A percentile compares a stretch with the other conserved stretches of the same genome.
Evolutionary conservation across 495 filamentous ascomycete genomes (phyloP).

Genomic region (Neurospora sp.): DNA sequence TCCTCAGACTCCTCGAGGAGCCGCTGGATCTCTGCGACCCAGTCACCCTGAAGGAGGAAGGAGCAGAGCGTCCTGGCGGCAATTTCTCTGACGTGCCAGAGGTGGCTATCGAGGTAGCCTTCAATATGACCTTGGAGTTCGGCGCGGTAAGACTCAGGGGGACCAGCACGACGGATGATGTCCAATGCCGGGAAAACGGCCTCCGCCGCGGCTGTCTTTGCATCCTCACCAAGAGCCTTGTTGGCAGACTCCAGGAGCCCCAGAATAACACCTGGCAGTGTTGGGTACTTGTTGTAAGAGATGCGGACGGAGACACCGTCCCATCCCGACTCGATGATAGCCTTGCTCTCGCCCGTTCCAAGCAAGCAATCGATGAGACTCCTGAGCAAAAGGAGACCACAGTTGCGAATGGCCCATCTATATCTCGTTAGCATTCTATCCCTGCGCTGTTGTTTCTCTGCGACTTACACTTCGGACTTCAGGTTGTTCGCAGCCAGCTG

Average conservation of each 20-base stretch:
- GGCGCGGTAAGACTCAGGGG: constrained; percentile 35
- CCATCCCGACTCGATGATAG: constrained; percentile 39
- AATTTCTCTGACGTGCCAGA: constrained; percentile 88
- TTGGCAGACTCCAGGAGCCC: constrained; percentile 46
- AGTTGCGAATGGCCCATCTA: constrained; percentile 91
- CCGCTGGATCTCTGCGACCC: constrained; percentile 34
- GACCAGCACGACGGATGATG: constrained; percentile 57
- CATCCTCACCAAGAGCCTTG: constrained; percentile 22
- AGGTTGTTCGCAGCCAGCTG: constrained; percentile 65
- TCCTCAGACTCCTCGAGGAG: constrained; percentile 30
- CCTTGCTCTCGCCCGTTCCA: constrained; percentile 50
- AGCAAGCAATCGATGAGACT: constrained; percentile 70
- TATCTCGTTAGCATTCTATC: constrained; percentile 7
- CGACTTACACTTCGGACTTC: constrained; percentile 50
- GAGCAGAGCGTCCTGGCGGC: constrained; percentile 69
- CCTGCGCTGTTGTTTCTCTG: not conserved
- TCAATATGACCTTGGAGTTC: constrained; percentile 40
- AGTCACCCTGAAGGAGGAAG: constrained; percentile 45
- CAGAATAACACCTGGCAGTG: constrained; percentile 57
- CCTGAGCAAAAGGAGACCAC: constrained; percentile 78
- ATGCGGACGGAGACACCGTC: constrained; percentile 39
- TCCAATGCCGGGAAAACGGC: constrained; percentile 82
- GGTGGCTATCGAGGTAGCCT: constrained; percentile 53
- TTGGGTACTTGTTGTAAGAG: constrained; percentile 63
- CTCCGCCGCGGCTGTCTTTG: constrained; percentile 42